phyloP scores from a whole-genome alignment of 129 eudicot genomes.

The Flaveria sonorensis region DNA sequence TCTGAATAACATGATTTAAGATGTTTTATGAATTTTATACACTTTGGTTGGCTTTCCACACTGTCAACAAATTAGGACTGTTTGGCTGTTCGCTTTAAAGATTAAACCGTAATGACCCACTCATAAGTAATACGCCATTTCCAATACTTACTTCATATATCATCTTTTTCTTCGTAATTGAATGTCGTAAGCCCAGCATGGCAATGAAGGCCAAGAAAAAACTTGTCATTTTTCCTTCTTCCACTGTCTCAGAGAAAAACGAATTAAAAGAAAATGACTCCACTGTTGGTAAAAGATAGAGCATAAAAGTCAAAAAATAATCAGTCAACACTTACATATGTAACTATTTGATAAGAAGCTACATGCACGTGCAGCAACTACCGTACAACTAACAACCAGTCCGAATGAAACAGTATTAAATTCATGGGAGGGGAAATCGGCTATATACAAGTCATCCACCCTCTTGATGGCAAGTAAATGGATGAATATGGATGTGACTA shows the following conservation, averaged over 20 bases:
- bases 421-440: slow-evolving; percentile 24
- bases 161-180: slow-evolving; percentile 56
- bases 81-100: background rate
- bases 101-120: background rate
- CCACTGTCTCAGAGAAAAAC: slow-evolving; percentile 59
- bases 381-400: slow-evolving; percentile 46
- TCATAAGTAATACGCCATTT: background rate
- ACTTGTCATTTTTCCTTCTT: slow-evolving; percentile 86
- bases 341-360: slow-evolving; percentile 96
- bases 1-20: background rate
- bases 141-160: slow-evolving; percentile 55
- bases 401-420: slow-evolving; percentile 39
- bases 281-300: slow-evolving; percentile 8
- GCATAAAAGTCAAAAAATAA: slow-evolving; percentile 9
- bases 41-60: slow-evolving; percentile 1
- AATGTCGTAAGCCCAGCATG: slow-evolving; percentile 62
- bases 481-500: slow-evolving; percentile 63
- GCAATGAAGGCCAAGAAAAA: slow-evolving; percentile 81
- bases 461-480: slow-evolving; percentile 54
- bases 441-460: slow-evolving; percentile 42
- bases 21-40: background rate
- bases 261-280: slow-evolving; percentile 9
- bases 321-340: slow-evolving; percentile 66
- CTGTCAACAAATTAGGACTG: background rate
- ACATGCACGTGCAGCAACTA: slow-evolving; percentile 70